Evolutionary conservation across 176 grass and related monocot genomes (phyloP).

Genomic region (Miscanthus lutarioriparius): DNA sequence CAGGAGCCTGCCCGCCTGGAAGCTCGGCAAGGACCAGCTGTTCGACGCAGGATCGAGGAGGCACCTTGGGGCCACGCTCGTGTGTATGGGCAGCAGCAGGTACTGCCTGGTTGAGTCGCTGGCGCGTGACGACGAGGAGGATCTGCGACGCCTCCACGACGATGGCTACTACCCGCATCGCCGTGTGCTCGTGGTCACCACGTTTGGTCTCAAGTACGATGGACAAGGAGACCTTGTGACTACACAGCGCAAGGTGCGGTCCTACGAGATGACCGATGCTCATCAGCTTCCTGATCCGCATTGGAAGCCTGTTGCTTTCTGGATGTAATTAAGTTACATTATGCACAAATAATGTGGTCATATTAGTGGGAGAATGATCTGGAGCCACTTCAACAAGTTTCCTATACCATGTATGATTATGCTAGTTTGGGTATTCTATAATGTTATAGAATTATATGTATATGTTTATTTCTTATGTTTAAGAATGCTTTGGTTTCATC

Average conservation of each 20-base stretch:
- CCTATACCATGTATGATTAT: too few relatives aligned
- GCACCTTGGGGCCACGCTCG: background rate
- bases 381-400: too few relatives aligned
- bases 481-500: too few relatives aligned
- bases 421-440: too few relatives aligned
- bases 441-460: too few relatives aligned
- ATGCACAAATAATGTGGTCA: too few relatives aligned
- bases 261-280: background rate
- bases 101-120: conserved; percentile 17
- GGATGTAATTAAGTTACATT: background rate
- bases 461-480: too few relatives aligned
- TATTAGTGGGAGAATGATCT: too few relatives aligned
- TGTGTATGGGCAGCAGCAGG: background rate
- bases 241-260: background rate
- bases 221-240: background rate
- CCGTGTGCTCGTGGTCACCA: background rate
- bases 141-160: background rate
- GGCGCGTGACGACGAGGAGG: background rate
- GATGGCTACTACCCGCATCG: background rate
- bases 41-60: background rate
- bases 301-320: background rate
- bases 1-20: background rate
- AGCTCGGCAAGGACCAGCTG: conserved; percentile 8
- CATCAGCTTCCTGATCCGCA: background rate
- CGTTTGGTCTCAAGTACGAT: background rate